These are phyloP conservation scores for Metschnikowia santaceciliae DNA, from an alignment of 805 yeast genomes.

Conservation along the genomic window DNA sequence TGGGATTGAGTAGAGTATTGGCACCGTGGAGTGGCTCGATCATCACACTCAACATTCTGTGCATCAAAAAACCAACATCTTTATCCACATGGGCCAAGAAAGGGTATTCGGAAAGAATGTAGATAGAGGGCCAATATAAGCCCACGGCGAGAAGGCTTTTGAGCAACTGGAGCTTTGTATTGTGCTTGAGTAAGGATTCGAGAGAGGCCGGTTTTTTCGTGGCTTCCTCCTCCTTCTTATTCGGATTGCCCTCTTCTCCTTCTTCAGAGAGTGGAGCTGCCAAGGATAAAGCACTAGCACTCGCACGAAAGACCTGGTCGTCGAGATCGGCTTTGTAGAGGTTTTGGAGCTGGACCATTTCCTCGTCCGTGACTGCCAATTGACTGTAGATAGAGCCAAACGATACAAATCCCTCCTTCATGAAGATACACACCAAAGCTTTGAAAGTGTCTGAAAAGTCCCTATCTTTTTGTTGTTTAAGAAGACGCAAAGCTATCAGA, in stretches of 20 bases:
- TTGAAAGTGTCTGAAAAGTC: constrained; percentile 41
- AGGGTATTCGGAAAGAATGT: constrained; percentile 58
- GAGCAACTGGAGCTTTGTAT: constrained; percentile 39
- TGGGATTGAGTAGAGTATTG: constrained; percentile 18
- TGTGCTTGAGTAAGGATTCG: constrained; percentile 18
- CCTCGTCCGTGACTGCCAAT: constrained; percentile 49
- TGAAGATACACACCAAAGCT: constrained; percentile 49
- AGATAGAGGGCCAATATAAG: constrained; percentile 57
- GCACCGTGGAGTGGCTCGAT: constrained; percentile 46
- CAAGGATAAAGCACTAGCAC: constrained; percentile 76
- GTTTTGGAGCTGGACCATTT: constrained; percentile 41
- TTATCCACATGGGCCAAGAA: constrained; percentile 52
- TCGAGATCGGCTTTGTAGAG: constrained; percentile 46
- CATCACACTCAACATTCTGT: constrained; percentile 45
- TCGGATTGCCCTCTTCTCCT: constrained; percentile 40
- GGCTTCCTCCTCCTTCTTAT: constrained; percentile 5
- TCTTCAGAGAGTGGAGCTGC: constrained; percentile 81
- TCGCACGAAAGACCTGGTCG: constrained; percentile 55
- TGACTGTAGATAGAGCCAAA: constrained; percentile 58
- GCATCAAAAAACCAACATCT: constrained; percentile 44
- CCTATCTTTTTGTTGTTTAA: constrained; percentile 27
- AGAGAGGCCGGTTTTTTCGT: constrained; percentile 7
- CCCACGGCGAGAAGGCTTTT: constrained; percentile 56
- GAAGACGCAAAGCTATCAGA: constrained; percentile 46
- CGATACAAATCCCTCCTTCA: constrained; percentile 63